A percentile compares a stretch with the other conserved stretches of the same genome.
Evolutionary conservation across 371 early-diverging fungal species (phyloP).

Genomic region (Circinella umbellata): DNA sequence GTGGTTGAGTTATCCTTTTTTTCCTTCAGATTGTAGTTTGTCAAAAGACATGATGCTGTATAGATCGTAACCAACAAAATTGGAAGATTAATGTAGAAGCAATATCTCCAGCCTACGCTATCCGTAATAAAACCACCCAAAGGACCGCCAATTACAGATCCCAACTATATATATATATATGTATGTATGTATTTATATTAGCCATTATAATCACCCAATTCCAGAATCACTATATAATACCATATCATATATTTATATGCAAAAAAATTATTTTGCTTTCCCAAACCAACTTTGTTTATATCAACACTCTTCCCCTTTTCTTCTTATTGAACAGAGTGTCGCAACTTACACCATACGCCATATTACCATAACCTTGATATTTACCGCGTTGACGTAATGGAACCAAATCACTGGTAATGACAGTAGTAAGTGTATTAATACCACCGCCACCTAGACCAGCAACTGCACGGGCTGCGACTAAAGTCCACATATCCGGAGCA

Average conservation of each 20-base stretch:
- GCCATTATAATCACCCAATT: background rate
- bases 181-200: conserved; percentile 32
- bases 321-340: conserved; percentile 37
- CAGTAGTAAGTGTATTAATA: conserved; percentile 48
- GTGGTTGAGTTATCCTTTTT: conserved; percentile 42
- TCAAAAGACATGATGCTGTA: conserved; percentile 41
- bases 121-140: conserved; percentile 66
- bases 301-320: background rate
- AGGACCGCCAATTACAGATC: conserved; percentile 74
- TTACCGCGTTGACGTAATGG: conserved; percentile 56
- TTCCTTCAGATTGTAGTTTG: conserved; percentile 46
- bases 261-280: no score
- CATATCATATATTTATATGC: no score
- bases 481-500: conserved; percentile 59
- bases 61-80: conserved; percentile 61
- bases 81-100: conserved; percentile 81
- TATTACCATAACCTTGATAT: conserved; percentile 53
- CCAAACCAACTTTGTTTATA: no score
- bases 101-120: conserved; percentile 61
- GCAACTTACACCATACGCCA: conserved; percentile 46
- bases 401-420: conserved; percentile 49
- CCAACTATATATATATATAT: conserved; percentile 45
- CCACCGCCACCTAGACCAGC: conserved; percentile 84
- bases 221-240: no score
- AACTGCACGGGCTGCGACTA: conserved; percentile 78